phyloP scores from a whole-genome alignment of 2,329 filamentous ascomycete genomes.

The Falciphora oryzae region DNA sequence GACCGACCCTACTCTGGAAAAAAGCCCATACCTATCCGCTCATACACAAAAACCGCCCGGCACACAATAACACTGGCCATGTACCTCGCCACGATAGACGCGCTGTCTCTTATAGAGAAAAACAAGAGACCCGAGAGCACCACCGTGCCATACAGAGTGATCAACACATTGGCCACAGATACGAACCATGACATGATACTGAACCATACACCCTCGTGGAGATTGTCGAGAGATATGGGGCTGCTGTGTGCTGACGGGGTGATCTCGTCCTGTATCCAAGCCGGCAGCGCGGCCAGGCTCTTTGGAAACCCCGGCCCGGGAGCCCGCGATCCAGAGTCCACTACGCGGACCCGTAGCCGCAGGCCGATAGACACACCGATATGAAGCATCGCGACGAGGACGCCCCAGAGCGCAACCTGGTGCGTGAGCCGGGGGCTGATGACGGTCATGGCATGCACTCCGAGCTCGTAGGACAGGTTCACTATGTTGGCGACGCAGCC shows the following conservation, averaged over 20 bases:
- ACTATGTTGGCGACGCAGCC: conserved; percentile 21
- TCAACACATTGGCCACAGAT: conserved; percentile 1
- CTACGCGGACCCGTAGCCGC: conserved; percentile 3
- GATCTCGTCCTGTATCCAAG: conserved; percentile 16
- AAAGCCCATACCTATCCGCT: conserved; percentile 8
- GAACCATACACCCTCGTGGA: neutral
- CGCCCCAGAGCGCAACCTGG: conserved; percentile 21
- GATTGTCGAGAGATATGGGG: neutral
- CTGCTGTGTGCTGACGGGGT: conserved; percentile 17
- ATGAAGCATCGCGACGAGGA: conserved; percentile 18
- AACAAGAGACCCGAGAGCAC: conserved; percentile 13
- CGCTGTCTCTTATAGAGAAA: conserved; percentile 8
- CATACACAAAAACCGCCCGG: conserved; percentile 11
- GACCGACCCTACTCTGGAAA: no score
- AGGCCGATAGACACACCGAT: neutral
- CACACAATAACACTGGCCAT: conserved; percentile 9
- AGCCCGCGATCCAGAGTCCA: neutral
- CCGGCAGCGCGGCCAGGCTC: conserved; percentile 1
- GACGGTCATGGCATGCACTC: conserved; percentile 20
- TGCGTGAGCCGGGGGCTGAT: conserved; percentile 19
- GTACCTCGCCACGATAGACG: conserved; percentile 4
- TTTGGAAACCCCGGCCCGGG: neutral
- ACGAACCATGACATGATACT: neutral
- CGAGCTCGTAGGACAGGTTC: conserved; percentile 20
- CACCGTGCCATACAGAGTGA: conserved; percentile 11